These are phyloP conservation scores for Platanthera zijinensis DNA, from an alignment of 106 monocot species.

Conservation along the genomic window DNA sequence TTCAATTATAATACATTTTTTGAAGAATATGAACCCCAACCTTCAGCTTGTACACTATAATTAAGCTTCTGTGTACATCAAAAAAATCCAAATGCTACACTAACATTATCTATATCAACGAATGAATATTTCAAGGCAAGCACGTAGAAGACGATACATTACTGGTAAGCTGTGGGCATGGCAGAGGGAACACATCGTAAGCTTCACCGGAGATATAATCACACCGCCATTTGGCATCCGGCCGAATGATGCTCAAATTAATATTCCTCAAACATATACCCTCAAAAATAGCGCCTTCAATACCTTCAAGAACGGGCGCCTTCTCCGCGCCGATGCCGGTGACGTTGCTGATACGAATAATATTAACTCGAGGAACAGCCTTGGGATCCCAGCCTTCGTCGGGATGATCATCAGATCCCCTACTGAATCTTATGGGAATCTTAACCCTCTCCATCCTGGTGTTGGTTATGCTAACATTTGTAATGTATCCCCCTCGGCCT, in stretches of 20 bases:
- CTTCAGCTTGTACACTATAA: background rate
- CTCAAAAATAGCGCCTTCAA: conserved; percentile 49
- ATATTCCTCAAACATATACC: conserved; percentile 60
- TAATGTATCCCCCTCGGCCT: conserved; percentile 79
- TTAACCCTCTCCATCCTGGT: conserved; percentile 65
- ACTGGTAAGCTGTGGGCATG: conserved; percentile 20
- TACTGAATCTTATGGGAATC: conserved; percentile 69
- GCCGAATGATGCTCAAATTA: conserved; percentile 29
- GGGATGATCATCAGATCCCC: conserved; percentile 75
- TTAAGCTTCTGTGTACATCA: background rate
- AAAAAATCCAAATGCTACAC: background rate
- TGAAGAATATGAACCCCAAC: background rate
- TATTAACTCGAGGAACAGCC: conserved; percentile 51
- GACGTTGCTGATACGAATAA: conserved; percentile 22
- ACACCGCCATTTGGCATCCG: conserved; percentile 44
- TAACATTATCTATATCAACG: background rate
- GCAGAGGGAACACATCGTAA: conserved; percentile 39
- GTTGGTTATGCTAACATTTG: conserved; percentile 53
- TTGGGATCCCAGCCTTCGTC: conserved; percentile 51
- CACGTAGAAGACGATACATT: conserved; percentile 34
- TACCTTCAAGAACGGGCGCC: conserved; percentile 54
- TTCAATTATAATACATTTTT: background rate
- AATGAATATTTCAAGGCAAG: background rate
- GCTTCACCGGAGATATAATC: conserved; percentile 55
- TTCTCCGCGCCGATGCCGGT: conserved; percentile 31